Evolutionary conservation across 768 basidiomycete genomes (phyloP).

Genomic region (Rhodotorula sphaerocarpa): DNA sequence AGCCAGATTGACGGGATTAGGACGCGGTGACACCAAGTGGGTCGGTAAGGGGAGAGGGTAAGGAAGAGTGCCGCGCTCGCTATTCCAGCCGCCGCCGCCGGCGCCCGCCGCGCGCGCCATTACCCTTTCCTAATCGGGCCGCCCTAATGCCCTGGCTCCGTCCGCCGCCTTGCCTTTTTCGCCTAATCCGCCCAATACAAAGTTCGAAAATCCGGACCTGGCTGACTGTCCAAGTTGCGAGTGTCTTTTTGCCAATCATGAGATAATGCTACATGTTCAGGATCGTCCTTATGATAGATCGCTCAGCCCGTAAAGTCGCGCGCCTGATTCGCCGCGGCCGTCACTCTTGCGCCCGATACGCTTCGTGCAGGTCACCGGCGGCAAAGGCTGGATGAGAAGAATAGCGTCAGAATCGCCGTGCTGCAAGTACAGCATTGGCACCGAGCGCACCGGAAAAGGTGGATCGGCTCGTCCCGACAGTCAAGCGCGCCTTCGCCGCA

Average conservation of each 20-base stretch:
- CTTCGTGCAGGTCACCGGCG: not conserved
- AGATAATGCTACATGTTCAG: not conserved
- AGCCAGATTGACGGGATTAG: not conserved
- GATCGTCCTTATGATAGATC: too few species aligned
- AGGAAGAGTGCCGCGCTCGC: not conserved
- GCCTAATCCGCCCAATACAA: too few species aligned
- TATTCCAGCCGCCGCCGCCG: too few species aligned
- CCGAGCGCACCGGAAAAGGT: conserved; percentile 25
- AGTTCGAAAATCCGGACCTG: too few species aligned
- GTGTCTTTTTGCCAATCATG: not conserved
- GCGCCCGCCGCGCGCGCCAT: too few species aligned
- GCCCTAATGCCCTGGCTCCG: too few species aligned
- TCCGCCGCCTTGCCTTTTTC: too few species aligned
- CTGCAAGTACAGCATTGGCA: too few species aligned
- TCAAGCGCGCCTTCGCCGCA: conserved; percentile 43
- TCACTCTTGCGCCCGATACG: not conserved
- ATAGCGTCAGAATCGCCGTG: not conserved
- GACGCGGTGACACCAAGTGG: not conserved
- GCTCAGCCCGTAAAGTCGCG: too few species aligned
- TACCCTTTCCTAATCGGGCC: not conserved
- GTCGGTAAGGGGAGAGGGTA: not conserved
- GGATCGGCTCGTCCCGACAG: conserved; percentile 23
- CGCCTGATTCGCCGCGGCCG: too few species aligned
- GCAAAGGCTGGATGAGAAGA: conserved; percentile 6
- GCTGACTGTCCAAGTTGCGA: not conserved